phyloP scores from a whole-genome alignment of 768 basidiomycete genomes.

The Leucosporidium creatinivorum region DNA sequence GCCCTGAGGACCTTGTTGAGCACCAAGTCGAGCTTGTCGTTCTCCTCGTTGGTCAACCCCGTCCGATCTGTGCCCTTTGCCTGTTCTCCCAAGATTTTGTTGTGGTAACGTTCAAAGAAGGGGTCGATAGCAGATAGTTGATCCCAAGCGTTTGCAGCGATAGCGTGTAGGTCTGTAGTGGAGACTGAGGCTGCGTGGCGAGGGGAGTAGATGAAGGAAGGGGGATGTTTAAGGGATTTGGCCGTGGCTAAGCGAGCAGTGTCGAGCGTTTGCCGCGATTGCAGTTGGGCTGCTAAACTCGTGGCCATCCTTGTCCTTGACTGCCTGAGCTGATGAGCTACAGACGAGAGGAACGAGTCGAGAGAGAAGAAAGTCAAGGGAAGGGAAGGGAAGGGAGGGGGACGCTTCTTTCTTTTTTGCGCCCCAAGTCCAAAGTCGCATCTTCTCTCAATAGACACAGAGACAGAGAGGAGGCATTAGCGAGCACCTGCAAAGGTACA shows the following conservation, averaged over 20 bases:
- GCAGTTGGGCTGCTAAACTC: slow-evolving; percentile 73
- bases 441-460: no score
- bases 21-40: slow-evolving; percentile 55
- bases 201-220: slow-evolving; percentile 36
- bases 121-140: slow-evolving; percentile 83
- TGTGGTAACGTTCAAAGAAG: slow-evolving; percentile 67
- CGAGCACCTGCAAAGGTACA: no score
- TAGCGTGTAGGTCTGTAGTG: slow-evolving; percentile 82
- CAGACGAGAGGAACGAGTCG: no score
- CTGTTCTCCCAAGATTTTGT: slow-evolving; percentile 67
- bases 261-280: slow-evolving; percentile 71
- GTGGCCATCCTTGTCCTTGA: slow-evolving; percentile 43
- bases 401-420: no score
- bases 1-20: slow-evolving; percentile 60
- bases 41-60: slow-evolving; percentile 57
- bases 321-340: no score
- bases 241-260: slow-evolving; percentile 59
- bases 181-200: slow-evolving; percentile 51
- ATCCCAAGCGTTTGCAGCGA: slow-evolving; percentile 70
- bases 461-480: no score
- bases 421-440: no score
- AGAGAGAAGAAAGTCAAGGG: no score
- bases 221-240: slow-evolving; percentile 44
- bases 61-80: slow-evolving; percentile 72
- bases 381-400: no score